These are phyloP conservation scores for Acacia acuminata DNA, from an alignment of 306 rosid species.

Conservation along the genomic window DNA sequence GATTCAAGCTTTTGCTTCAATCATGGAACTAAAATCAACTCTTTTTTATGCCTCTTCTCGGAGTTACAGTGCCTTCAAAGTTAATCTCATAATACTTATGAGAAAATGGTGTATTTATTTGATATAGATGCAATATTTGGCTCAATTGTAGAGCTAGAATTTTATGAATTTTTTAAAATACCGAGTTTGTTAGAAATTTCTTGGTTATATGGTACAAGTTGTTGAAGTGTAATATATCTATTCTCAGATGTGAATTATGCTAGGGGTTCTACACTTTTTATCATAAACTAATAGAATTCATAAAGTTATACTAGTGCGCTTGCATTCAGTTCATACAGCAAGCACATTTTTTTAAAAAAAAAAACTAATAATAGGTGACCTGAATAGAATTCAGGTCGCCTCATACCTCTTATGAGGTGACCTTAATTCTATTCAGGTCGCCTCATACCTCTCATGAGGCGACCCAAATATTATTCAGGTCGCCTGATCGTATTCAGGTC, in stretches of 20 bases:
- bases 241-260: conserved; percentile 15
- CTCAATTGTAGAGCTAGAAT: conserved; percentile 37
- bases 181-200: conserved; percentile 13
- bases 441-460: too few relatives aligned
- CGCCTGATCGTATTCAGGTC: too few relatives aligned
- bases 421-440: too few relatives aligned
- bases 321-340: too few relatives aligned
- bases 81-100: not conserved
- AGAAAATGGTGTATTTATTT: not conserved
- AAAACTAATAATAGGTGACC: too few relatives aligned
- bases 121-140: conserved; percentile 9
- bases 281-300: not conserved
- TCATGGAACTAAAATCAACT: conserved; percentile 22
- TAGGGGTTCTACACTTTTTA: not conserved
- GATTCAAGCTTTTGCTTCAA: conserved; percentile 41
- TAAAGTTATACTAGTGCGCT: too few relatives aligned
- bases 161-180: conserved; percentile 7
- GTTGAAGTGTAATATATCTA: conserved; percentile 1
- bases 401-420: too few relatives aligned
- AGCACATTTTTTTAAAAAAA: too few relatives aligned
- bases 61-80: conserved; percentile 11
- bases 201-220: conserved; percentile 20
- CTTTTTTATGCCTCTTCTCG: conserved; percentile 16
- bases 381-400: too few relatives aligned
- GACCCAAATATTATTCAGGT: too few relatives aligned